Evolutionary conservation across 164 flowering plant species (phyloP).

Genomic region (Magnolia kwangsiensis): DNA sequence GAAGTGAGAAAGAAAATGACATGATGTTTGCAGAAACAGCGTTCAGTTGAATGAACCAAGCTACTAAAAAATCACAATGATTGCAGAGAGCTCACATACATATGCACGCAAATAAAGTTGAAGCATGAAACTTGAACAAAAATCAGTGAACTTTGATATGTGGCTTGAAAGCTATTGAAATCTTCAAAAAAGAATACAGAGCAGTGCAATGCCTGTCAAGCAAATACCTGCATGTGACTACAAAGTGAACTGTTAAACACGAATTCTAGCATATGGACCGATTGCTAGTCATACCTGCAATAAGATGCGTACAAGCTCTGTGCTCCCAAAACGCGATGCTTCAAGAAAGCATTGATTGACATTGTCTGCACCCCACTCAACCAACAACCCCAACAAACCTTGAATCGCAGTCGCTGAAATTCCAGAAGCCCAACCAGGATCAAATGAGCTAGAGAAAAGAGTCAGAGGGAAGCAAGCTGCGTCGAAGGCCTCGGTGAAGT

Average conservation of each 20-base stretch:
- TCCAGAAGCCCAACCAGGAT: slow-evolving; percentile 97
- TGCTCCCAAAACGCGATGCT: slow-evolving; percentile 98
- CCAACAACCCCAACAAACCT: slow-evolving; percentile 75
- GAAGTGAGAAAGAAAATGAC: neutral
- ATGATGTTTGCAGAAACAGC: neutral
- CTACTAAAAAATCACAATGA: neutral
- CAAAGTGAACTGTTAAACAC: neutral
- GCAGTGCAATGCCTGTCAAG: neutral
- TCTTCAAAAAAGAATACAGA: neutral
- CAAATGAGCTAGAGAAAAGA: slow-evolving; percentile 87
- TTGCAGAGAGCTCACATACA: neutral
- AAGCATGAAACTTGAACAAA: too few relatives aligned
- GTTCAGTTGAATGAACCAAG: neutral
- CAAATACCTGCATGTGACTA: neutral
- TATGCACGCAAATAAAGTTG: neutral
- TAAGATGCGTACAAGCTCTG: slow-evolving; percentile 89
- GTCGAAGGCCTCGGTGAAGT: slow-evolving; percentile 95
- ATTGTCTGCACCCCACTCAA: slow-evolving; percentile 95
- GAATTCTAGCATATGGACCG: neutral
- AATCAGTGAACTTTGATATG: neutral
- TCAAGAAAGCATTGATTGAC: slow-evolving; percentile 95
- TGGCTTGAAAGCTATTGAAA: neutral
- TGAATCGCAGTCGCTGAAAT: slow-evolving; percentile 85
- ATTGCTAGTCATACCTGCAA: slow-evolving; percentile 56
- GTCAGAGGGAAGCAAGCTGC: slow-evolving; percentile 97